Evolutionary conservation across 2,329 filamentous ascomycete species (phyloP).

Genomic region (Pyricularia sp.): DNA sequence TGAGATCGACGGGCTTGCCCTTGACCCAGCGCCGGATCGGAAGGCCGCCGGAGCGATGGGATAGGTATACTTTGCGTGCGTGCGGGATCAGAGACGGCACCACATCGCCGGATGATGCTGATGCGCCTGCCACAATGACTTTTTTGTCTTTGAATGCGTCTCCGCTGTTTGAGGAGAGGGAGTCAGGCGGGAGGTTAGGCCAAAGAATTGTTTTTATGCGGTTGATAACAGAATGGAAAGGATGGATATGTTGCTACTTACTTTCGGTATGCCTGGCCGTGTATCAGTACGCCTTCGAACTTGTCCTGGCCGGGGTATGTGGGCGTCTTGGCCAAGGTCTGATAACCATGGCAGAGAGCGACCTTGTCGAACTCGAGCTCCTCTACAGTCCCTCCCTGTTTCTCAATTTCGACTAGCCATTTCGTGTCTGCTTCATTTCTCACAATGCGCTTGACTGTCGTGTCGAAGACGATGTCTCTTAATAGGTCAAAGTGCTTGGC

Average conservation of each 20-base stretch:
- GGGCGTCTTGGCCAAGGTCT: conserved; percentile 6
- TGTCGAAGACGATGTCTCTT: conserved; percentile 9
- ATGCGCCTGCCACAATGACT: conserved; percentile 33
- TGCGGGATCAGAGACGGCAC: conserved; percentile 22
- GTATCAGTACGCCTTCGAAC: conserved; percentile 23
- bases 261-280: conserved; percentile 26
- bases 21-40: conserved; percentile 22
- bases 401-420: conserved; percentile 7
- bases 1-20: conserved; percentile 24
- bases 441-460: conserved; percentile 4
- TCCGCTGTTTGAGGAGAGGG: conserved; percentile 12
- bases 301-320: conserved; percentile 7
- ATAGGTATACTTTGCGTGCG: conserved; percentile 29
- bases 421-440: conserved; percentile 8
- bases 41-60: conserved; percentile 27
- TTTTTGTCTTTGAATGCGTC: conserved; percentile 27
- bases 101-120: conserved; percentile 27
- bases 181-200: conserved; percentile 8
- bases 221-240: background rate
- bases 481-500: conserved; percentile 9
- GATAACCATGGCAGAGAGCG: conserved; percentile 10
- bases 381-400: background rate
- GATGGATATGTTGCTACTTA: conserved; percentile 7
- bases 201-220: background rate
- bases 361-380: conserved; percentile 10